Base-by-base conservation (phyloP, 345 rosid genomes). In the Salix exigua region DNA sequence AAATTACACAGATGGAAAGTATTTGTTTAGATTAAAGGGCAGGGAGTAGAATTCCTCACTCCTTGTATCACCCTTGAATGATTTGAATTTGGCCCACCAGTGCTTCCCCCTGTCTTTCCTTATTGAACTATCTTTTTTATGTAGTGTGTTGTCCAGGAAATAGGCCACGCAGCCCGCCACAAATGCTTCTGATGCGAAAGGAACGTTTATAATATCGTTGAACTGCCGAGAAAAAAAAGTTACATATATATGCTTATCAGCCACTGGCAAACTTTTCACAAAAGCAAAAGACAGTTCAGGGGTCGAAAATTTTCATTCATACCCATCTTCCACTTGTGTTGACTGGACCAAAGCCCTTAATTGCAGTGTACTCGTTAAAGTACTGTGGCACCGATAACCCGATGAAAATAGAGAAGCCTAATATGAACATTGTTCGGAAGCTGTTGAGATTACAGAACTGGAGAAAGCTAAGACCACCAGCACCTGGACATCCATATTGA, bases 41-140 rank as follows among this genome's bases (percentile, higher is more conserved):
- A 96, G 85, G 61, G 97, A 89, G 79, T 96, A 96, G 79, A 92
- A 96, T 78, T 96, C 99, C 63, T 85, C 90, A 48, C 89, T 96
- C 82, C 98, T 89, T 0, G 87, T 13, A 75, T 96, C 99, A 0
- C 82, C 85, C 77, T 90, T 77, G 90, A 81, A 96, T 13, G 89
- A 78, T 84, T 82, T 71, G 93, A 91, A 96, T 63, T 61, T 96
- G 80, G 87, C 94, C 99, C 99, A 93, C 99, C 99, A 96, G 77
- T 92, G 95, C 83, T 85, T 90, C 35, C 99, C 99, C 71, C 98
- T 38, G 85, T 96, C 99, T 83, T 93, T 96, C 89, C 91, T 88
- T 62, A 88, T 77, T 14, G 79, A 46, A 63, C 76, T 71, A 42
- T 87, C 91, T 80, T 77, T 91, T 72, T 75, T 82, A 77, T 86